phyloP scores from a whole-genome alignment of 139 green algal genomes.

The Chlamydomonas sp. region DNA sequence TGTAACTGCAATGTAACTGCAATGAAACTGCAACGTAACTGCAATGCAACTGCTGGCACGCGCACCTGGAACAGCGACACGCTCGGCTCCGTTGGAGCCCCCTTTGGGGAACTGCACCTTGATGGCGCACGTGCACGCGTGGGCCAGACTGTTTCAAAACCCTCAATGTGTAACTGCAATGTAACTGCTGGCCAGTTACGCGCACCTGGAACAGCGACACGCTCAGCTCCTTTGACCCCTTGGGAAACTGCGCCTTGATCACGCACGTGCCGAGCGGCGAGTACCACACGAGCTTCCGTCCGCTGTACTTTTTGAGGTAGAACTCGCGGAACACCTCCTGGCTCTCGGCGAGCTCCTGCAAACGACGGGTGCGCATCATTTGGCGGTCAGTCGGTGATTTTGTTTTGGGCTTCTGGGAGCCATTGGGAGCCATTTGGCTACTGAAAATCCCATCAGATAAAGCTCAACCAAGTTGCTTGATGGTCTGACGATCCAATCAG shows the following conservation, averaged over 20 bases:
- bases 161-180: too few relatives aligned
- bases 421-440: too few relatives aligned
- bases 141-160: too few relatives aligned
- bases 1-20: too few relatives aligned
- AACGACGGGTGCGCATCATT: background rate
- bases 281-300: slow-evolving; percentile 88
- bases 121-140: too few relatives aligned
- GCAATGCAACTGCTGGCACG: too few relatives aligned
- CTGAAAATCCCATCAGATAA: too few relatives aligned
- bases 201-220: slow-evolving; percentile 55
- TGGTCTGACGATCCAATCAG: too few relatives aligned
- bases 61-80: slow-evolving; percentile 55
- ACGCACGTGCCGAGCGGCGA: slow-evolving; percentile 77
- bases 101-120: too few relatives aligned
- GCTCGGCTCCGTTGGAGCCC: slow-evolving; percentile 78
- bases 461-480: too few relatives aligned
- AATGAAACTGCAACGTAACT: background rate
- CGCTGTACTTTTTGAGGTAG: slow-evolving; percentile 90
- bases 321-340: slow-evolving; percentile 79
- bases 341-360: slow-evolving; percentile 51
- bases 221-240: slow-evolving; percentile 88
- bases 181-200: background rate
- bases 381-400: too few relatives aligned
- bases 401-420: too few relatives aligned
- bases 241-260: slow-evolving; percentile 32